Evolutionary conservation across 148 eudicot species (phyloP), one percentile per base, ranked within the genome.

Genomic region (Arbutus unedo): DNA sequence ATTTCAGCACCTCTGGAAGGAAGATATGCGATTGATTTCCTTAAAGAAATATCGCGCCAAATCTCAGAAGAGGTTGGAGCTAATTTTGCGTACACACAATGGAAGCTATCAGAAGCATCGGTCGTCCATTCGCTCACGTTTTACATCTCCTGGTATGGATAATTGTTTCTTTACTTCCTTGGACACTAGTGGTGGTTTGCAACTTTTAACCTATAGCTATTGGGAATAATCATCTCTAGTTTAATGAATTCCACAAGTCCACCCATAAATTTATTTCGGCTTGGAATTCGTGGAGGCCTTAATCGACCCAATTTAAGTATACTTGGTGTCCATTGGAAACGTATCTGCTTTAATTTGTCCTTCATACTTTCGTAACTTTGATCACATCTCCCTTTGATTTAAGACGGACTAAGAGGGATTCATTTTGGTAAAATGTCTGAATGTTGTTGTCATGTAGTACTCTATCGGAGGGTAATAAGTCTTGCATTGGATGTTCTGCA

Each of bases 1-100:
- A 70, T 87, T 90, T 75, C 92, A 88, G 85, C 88, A 90, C 72
- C 86, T 90, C 41, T 96, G 98, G 98, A 93, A 92, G 87, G 93
- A 93, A 85, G 93, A 91, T 53, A 66, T 90, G 84, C 92, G 88
- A n/a, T 73, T 87, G 82, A 92, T 88, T 78, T 90, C 94, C 68
- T 44, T 88, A 49, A 91, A 83, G 81, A 94, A 86, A 81, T 77
- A 83, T 56, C 89, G 90, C 13, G 68, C 83, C 14, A 96, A 92
- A 90, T 81, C 91, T 41, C 96, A 88, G 66, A 96, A 91, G 86
- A 93, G 87, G 86, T 76, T 81, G 68, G 99, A 93, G 41, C 67
- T 68, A 60, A 59, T 90, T 75, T 85, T 83, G 47, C 93, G 90
- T 10, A 64, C 77, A 15, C 76, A 77, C 76, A 85, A 84, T 81